Conservation (phyloP, 2,329 filamentous ascomycete genomes). For the Clonostachys rosea region DNA sequence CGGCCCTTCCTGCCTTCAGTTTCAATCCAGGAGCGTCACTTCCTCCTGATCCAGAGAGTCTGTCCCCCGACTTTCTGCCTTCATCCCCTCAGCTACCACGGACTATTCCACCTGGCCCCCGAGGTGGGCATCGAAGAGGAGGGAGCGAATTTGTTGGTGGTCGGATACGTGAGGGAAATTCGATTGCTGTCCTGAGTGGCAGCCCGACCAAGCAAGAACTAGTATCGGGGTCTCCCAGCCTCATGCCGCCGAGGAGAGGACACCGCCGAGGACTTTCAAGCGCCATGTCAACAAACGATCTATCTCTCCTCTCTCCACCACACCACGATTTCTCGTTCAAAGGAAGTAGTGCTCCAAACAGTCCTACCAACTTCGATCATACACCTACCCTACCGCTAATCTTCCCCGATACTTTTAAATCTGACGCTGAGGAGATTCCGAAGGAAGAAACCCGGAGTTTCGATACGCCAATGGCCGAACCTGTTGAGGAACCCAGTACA, state of each 20-base stretch:
- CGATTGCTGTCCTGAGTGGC: conserved; percentile 59
- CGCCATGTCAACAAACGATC: conserved; percentile 79
- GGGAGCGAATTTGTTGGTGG: conserved; percentile 86
- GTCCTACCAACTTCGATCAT: conserved; percentile 43
- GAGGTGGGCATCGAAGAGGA: conserved; percentile 71
- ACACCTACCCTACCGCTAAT: conserved; percentile 9
- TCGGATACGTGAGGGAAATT: conserved; percentile 53
- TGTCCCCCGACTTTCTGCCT: conserved; percentile 45
- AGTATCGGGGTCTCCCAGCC: conserved; percentile 51
- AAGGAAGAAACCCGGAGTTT: conserved; percentile 1
- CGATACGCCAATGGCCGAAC: conserved; percentile 6
- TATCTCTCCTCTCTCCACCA: conserved; percentile 63
- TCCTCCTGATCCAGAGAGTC: conserved; percentile 21
- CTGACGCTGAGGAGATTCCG: conserved; percentile 2
- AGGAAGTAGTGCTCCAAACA: conserved; percentile 61
- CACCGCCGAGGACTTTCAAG: conserved; percentile 71
- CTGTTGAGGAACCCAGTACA: neutral
- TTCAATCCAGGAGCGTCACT: conserved; percentile 47
- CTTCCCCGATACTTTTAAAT: conserved; percentile 6
- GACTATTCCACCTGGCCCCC: conserved; percentile 48
- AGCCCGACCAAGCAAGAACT: conserved; percentile 64
- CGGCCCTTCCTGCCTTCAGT: conserved; percentile 46
- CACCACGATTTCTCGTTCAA: conserved; percentile 40
- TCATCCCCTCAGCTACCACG: conserved; percentile 47
- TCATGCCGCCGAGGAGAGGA: conserved; percentile 52